phyloP scores from a whole-genome alignment of 2,329 filamentous ascomycete species.

The Graphilbum fragrans region DNA sequence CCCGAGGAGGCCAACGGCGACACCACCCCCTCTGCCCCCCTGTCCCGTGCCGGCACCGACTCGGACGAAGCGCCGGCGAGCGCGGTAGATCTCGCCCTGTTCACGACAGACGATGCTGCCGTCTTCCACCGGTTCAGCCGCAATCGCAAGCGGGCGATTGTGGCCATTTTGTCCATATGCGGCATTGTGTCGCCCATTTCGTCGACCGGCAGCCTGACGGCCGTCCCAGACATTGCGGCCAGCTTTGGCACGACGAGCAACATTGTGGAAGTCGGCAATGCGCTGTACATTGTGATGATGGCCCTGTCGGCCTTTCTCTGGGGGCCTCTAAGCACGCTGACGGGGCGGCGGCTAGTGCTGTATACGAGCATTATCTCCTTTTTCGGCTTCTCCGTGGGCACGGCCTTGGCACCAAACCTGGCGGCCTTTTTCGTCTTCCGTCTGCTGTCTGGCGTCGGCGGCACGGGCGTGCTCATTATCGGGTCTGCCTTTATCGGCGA shows the following conservation, averaged over 20 bases:
- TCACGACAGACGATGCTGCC: no score
- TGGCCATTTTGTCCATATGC: no score
- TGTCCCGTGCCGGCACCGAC: no score
- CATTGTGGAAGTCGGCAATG: conserved; percentile 57
- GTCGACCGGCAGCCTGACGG: conserved; percentile 52
- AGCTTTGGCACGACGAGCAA: conserved; percentile 46
- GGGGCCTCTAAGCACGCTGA: conserved; percentile 51
- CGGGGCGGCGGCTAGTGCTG: conserved; percentile 41
- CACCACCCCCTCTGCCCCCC: no score
- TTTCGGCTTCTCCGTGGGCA: conserved; percentile 51
- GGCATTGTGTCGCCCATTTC: conserved; percentile 44
- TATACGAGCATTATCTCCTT: conserved; percentile 45
- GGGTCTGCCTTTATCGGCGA: conserved; percentile 50
- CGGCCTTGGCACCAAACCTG: conserved; percentile 54
- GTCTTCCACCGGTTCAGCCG: no score
- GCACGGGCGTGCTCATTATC: conserved; percentile 55
- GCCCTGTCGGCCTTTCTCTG: conserved; percentile 52
- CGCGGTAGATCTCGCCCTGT: no score
- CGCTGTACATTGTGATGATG: conserved; percentile 61
- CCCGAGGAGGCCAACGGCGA: no score
- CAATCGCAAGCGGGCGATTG: no score
- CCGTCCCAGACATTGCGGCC: conserved; percentile 51
- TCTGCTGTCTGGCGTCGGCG: conserved; percentile 57
- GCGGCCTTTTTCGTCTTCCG: conserved; percentile 56
- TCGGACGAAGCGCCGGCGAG: no score